A percentile compares a stretch with the other conserved stretches of the same genome.
Evolutionary conservation across 2,329 filamentous ascomycete genomes (phyloP).

Genomic region (Aspergillus sp.): DNA sequence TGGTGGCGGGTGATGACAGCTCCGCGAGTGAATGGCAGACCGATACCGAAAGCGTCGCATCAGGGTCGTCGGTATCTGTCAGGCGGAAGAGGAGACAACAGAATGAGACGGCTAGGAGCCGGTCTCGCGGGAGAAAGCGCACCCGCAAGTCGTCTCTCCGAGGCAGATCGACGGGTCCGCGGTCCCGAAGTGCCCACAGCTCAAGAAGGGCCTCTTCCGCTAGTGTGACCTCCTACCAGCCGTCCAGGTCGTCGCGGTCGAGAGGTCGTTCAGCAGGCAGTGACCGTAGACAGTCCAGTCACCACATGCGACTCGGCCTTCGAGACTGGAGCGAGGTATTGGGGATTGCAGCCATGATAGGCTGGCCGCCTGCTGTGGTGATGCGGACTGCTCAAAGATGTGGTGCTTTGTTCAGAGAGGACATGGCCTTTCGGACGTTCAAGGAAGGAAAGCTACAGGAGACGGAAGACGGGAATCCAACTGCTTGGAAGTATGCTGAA

Average conservation of each 20-base stretch:
- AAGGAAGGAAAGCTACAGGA: slow-evolving; percentile 36
- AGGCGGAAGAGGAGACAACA: slow-evolving; percentile 10
- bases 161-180: slow-evolving; percentile 4
- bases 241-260: slow-evolving; percentile 8
- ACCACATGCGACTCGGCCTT: slow-evolving; percentile 32
- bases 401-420: slow-evolving; percentile 69
- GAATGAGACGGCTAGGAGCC: slow-evolving; percentile 8
- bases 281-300: slow-evolving; percentile 9
- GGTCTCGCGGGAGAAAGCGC: slow-evolving; percentile 24
- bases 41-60: slow-evolving; percentile 26
- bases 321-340: slow-evolving; percentile 86
- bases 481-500: slow-evolving; percentile 30
- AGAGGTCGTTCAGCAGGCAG: slow-evolving; percentile 16
- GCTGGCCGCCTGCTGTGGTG: slow-evolving; percentile 65
- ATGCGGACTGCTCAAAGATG: slow-evolving; percentile 72
- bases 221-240: slow-evolving; percentile 6
- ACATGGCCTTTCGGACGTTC: slow-evolving; percentile 64
- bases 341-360: slow-evolving; percentile 71
- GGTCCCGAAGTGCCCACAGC: slow-evolving; percentile 8
- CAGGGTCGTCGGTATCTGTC: slow-evolving; percentile 9
- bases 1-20: slow-evolving; percentile 27
- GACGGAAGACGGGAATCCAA: slow-evolving; percentile 17
- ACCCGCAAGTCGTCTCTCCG: slow-evolving; percentile 15
- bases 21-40: slow-evolving; percentile 29
- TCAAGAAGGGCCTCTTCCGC: slow-evolving; percentile 7